Base-by-base conservation (phyloP, 345 rosid genomes). In the Sapria himalayana region DNA sequence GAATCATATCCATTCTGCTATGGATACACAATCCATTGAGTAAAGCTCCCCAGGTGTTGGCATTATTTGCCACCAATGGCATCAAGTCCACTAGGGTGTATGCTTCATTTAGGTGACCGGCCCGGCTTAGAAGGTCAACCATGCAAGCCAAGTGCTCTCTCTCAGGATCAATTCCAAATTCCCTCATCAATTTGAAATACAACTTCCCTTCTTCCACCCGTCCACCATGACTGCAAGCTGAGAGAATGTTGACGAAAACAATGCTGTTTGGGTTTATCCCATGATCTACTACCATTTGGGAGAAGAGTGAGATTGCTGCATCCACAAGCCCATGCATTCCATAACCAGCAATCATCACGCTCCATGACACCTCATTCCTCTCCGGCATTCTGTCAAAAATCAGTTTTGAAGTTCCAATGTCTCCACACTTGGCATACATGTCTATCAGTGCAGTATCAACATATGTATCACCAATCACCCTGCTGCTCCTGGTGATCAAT, bases 221-320 rank as follows among this genome's bases (percentile, higher is more conserved):
- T 50, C 94, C 94, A 29, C 80, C 62, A 61, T 81, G 97, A 57
- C 81, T 65, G 58, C 97, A 81, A 55, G 92, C 81, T 7, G 78
- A 76, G 15, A 76, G 64, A 23, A 86, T 41, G 45, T 81, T 86
- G 77, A 68, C 81, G 81, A 81, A 81, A 47, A 78, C 76, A 46
- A 78, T 57, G 29, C 70, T 69, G 42, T 81, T 86, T 14, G 97
- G 94, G 54, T 62, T 48, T 8, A 56, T 58, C 32, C 92, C 76
- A n/a, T 1, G 65, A 60, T 22, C 61, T n/a, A n/a, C 58, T 32
- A 81, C 57, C 94, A 85, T 75, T 51, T 59, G 60, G 23, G 41
- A 43, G 53, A 85, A 71, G n/a, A 64, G 58, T 3, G 76, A 65
- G 42, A 78, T 46, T 8, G 92, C 79, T 0, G 65, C 43, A 40